Conservation (phyloP, 2,329 filamentous ascomycete genomes). For the Dothideomycetes sp. region DNA sequence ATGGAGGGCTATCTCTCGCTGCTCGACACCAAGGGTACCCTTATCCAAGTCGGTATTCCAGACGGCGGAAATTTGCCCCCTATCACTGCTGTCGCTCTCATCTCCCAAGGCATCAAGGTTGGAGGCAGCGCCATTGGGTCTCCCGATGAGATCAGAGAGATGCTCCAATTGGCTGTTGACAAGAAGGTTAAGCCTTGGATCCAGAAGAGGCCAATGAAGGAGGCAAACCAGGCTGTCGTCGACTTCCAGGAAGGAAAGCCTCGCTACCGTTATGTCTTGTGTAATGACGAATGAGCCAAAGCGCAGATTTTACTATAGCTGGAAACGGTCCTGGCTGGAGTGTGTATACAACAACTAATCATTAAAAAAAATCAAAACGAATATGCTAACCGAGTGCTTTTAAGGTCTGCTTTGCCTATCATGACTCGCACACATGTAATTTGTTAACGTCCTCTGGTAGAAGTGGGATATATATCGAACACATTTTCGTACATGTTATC, state of each 20-base stretch:
- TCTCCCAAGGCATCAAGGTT: constrained; percentile 40
- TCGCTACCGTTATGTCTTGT: constrained; percentile 29
- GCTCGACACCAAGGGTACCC: constrained; percentile 45
- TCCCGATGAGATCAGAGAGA: constrained; percentile 47
- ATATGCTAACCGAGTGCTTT: too few relatives aligned
- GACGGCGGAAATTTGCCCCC: constrained; percentile 40
- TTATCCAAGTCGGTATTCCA: constrained; percentile 55
- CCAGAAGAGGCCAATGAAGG: constrained; percentile 47
- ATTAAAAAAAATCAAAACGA: too few relatives aligned
- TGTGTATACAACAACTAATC: too few relatives aligned
- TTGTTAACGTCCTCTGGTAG: too few relatives aligned
- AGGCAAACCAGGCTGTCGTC: constrained; percentile 44
- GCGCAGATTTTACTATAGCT: too few relatives aligned
- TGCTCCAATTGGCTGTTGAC: constrained; percentile 48
- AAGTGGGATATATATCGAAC: too few relatives aligned
- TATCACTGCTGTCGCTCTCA: constrained; percentile 46
- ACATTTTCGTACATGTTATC: too few relatives aligned
- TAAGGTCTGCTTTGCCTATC: too few relatives aligned
- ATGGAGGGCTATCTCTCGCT: constrained; percentile 49
- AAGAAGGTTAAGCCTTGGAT: constrained; percentile 51
- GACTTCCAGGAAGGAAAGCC: constrained; percentile 47
- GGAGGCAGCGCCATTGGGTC: constrained; percentile 37
- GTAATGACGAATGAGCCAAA: constrained; percentile 20
- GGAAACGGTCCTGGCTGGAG: too few relatives aligned
- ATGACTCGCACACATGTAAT: too few relatives aligned